Conservation (phyloP, 257 asterid genomes). For the Orobanche coerulescens region DNA sequence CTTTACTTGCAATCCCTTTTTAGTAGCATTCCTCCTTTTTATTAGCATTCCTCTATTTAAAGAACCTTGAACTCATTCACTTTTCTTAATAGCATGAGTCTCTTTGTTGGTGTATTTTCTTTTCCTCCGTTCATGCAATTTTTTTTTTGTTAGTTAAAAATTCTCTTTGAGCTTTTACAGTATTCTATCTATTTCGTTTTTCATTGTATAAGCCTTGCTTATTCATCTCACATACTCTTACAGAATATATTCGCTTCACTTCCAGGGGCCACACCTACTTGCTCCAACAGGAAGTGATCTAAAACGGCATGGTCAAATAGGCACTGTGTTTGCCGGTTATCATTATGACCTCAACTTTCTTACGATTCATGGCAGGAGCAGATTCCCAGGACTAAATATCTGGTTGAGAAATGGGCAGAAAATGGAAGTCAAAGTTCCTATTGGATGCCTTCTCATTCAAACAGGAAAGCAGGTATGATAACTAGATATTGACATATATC, state of each 20-base stretch:
- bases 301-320: slow-evolving; percentile 60
- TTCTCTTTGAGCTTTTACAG: background rate
- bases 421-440: slow-evolving; percentile 91
- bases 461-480: slow-evolving; percentile 86
- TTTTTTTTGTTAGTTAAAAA: background rate
- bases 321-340: slow-evolving; percentile 96
- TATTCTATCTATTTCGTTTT: background rate
- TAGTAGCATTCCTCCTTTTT: too few species aligned
- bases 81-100: slow-evolving; percentile 2
- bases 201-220: slow-evolving; percentile 15
- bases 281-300: slow-evolving; percentile 99
- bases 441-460: slow-evolving; percentile 97
- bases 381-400: slow-evolving; percentile 92
- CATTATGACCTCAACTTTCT: slow-evolving; percentile 98
- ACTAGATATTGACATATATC: background rate
- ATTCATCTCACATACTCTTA: slow-evolving; percentile 16
- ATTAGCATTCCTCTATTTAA: too few species aligned
- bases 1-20: too few species aligned
- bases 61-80: too few species aligned
- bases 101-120: slow-evolving; percentile 3
- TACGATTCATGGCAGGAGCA: slow-evolving; percentile 93
- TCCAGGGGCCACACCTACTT: slow-evolving; percentile 98
- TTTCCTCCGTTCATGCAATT: background rate
- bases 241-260: slow-evolving; percentile 14
- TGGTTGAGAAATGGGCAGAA: slow-evolving; percentile 92